phyloP scores from a whole-genome alignment of 768 basidiomycete species.

The Trametes meyenii region DNA sequence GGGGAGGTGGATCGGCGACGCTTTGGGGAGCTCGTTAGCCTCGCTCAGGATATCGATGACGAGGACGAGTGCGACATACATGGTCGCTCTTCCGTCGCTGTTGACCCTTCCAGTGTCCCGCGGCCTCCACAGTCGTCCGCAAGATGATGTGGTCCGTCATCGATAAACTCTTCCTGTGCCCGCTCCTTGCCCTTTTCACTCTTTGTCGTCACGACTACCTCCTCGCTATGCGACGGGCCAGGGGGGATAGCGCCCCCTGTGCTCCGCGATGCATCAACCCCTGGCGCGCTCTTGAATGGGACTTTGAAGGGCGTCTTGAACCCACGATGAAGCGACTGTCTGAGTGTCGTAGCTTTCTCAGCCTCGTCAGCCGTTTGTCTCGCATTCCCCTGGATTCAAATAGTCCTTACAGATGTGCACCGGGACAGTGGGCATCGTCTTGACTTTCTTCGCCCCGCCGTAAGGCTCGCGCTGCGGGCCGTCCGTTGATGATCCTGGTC shows the following conservation, averaged over 20 bases:
- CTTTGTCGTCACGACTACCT: not conserved
- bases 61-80: not conserved
- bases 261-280: not conserved
- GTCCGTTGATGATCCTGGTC: slow-evolving; percentile 17
- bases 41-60: not conserved
- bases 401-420: slow-evolving; percentile 21
- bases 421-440: slow-evolving; percentile 1
- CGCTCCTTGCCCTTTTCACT: slow-evolving; percentile 5
- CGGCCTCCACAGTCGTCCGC: no score
- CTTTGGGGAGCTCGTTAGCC: not conserved
- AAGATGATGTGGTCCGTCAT: not conserved
- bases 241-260: not conserved
- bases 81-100: not conserved
- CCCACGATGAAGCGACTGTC: slow-evolving; percentile 4
- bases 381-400: not conserved
- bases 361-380: not conserved
- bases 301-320: slow-evolving; percentile 34
- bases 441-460: slow-evolving; percentile 8
- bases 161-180: not conserved
- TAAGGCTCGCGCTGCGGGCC: slow-evolving; percentile 6
- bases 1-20: slow-evolving; percentile 23
- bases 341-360: slow-evolving; percentile 16
- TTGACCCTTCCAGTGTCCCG: no score
- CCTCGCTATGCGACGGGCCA: not conserved
- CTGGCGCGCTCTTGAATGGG: slow-evolving; percentile 22